Conservation (phyloP, 441 rosid species). For the Macaranga tanarius region DNA sequence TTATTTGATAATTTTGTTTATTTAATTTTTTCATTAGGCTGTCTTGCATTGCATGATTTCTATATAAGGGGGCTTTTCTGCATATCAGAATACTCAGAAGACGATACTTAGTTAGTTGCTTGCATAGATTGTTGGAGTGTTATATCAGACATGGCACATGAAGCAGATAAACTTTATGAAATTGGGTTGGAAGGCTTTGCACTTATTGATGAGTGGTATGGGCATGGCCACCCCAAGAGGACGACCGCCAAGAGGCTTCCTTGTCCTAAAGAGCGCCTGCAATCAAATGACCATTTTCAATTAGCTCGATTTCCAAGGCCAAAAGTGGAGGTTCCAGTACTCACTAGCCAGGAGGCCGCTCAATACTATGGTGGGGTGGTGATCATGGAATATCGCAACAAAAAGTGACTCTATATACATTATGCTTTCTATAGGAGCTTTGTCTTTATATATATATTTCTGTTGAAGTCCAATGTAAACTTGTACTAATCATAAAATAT, state of each 20-base stretch:
- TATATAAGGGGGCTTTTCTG: no score
- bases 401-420: background rate
- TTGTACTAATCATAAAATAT: no score
- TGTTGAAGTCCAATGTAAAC: no score
- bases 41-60: no score
- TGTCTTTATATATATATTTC: no score
- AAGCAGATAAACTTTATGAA: constrained; percentile 19
- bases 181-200: constrained; percentile 4
- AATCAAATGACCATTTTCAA: background rate
- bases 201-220: background rate
- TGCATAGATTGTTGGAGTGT: no score
- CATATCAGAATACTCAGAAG: no score
- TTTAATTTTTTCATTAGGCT: no score
- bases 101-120: no score
- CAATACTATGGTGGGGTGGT: constrained; percentile 3
- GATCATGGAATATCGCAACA: constrained; percentile 7
- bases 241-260: background rate
- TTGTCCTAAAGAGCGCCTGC: background rate
- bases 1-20: no score
- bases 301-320: background rate
- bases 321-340: background rate
- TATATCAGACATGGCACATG: constrained; percentile 20
- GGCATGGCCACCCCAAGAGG: no score
- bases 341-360: constrained; percentile 14
- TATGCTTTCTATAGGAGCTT: no score